Percentiles rank a stretch among this genome's conserved stretches.
Evolutionary conservation across 441 rosid genomes (phyloP).

Genomic region (Isatis lusitanica): DNA sequence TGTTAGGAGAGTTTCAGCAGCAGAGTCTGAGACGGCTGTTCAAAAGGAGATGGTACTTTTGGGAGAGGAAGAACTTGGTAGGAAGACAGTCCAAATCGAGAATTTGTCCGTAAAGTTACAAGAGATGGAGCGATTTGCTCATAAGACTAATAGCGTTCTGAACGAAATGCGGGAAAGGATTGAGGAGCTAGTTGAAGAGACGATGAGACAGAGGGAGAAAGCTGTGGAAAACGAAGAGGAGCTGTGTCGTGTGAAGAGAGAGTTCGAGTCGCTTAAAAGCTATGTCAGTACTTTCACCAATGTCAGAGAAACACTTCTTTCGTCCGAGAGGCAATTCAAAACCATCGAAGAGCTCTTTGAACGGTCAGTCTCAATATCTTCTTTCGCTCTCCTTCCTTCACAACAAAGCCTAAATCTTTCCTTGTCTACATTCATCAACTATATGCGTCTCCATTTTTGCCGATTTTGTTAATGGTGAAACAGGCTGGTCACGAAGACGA

Average conservation of each 20-base stretch:
- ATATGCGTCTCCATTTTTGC: neutral
- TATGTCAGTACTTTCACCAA: conserved; percentile 82
- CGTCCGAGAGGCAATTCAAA: conserved; percentile 92
- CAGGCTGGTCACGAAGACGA: conserved; percentile 84
- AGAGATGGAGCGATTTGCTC: conserved; percentile 84
- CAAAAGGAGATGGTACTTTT: conserved; percentile 74
- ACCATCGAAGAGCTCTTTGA: conserved; percentile 88
- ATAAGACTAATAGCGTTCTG: conserved; percentile 64
- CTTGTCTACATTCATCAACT: neutral
- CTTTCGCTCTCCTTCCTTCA: neutral
- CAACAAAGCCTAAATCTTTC: neutral
- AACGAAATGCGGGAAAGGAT: conserved; percentile 84
- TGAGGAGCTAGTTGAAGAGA: conserved; percentile 90
- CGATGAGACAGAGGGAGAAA: conserved; percentile 76
- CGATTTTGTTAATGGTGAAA: conserved; percentile 32
- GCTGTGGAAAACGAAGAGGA: conserved; percentile 91
- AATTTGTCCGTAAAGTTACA: conserved; percentile 70
- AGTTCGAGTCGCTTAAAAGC: conserved; percentile 85
- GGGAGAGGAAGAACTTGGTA: conserved; percentile 72
- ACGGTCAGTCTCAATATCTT: conserved; percentile 51
- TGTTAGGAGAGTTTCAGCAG: conserved; percentile 73
- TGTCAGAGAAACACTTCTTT: conserved; percentile 91
- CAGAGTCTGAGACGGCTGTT: conserved; percentile 77
- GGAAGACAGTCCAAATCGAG: conserved; percentile 74
- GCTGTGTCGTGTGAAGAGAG: conserved; percentile 84